These are phyloP conservation scores for Schizosaccharomyces osmophilus DNA, from an alignment of 805 yeast genomes.

Conservation along the genomic window DNA sequence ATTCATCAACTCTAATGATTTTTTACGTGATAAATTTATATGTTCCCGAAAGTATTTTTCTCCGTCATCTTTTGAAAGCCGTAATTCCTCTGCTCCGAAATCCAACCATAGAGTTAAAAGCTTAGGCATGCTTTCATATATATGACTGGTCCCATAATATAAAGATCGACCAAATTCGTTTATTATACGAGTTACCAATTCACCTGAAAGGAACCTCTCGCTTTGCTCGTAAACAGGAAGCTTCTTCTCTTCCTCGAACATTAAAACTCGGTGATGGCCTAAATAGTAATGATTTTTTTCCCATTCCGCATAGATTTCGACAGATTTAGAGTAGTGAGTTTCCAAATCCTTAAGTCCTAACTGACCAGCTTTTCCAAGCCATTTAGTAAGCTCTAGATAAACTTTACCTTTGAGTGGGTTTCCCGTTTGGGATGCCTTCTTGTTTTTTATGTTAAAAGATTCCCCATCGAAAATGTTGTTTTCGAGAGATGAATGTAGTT, in stretches of 20 bases:
- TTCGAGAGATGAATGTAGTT: neutral
- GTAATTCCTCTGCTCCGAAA: constrained; percentile 15
- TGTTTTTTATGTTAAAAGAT: neutral
- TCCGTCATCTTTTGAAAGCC: constrained; percentile 9
- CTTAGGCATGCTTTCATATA: constrained; percentile 70
- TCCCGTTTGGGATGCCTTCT: neutral
- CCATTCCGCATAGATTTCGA: constrained; percentile 31
- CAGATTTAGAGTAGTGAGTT: constrained; percentile 38
- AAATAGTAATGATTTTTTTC: constrained; percentile 60
- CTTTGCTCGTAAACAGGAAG: constrained; percentile 13
- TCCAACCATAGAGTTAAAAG: constrained; percentile 70
- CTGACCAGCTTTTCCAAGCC: constrained; percentile 73
- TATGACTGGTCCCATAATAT: constrained; percentile 34
- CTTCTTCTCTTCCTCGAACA: constrained; percentile 40
- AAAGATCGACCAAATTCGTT: constrained; percentile 16
- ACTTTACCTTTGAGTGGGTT: neutral
- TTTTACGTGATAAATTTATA: neutral
- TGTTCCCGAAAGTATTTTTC: neutral
- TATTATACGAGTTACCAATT: neutral
- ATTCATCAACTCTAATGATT: neutral
- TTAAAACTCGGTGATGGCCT: constrained; percentile 56
- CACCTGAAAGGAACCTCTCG: constrained; percentile 7
- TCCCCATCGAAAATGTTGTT: neutral
- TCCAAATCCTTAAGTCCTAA: constrained; percentile 52
- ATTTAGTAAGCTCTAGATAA: constrained; percentile 45